Evolutionary conservation across 1,284 basidiomycete species (phyloP).

Genomic region (Clitocybe nebularis): DNA sequence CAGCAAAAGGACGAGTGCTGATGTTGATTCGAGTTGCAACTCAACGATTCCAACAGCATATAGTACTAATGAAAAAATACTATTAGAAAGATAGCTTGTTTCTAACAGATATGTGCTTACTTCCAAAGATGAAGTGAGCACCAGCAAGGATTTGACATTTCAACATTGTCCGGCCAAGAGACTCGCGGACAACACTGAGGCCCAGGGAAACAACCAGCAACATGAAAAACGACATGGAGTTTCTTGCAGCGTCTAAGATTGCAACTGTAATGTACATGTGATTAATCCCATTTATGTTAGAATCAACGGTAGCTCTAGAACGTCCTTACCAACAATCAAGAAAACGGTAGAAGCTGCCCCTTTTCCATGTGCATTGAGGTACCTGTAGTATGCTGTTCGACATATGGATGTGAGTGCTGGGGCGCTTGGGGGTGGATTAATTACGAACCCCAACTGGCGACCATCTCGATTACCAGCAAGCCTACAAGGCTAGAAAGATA

Average conservation of each 20-base stretch:
- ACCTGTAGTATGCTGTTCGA: slow-evolving; percentile 73
- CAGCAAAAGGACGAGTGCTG: slow-evolving; percentile 71
- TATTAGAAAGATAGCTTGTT: slow-evolving; percentile 5
- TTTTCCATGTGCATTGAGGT: slow-evolving; percentile 85
- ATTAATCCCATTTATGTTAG: too few relatives aligned
- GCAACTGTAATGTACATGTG: slow-evolving; percentile 63
- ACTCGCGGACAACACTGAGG: slow-evolving; percentile 79
- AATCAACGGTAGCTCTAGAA: not conserved
- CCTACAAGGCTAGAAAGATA: slow-evolving; percentile 92
- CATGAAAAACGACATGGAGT: slow-evolving; percentile 94
- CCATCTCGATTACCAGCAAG: slow-evolving; percentile 91
- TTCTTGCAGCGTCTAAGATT: slow-evolving; percentile 90
- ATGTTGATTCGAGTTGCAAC: slow-evolving; percentile 86
- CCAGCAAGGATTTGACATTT: slow-evolving; percentile 74
- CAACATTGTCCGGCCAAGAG: slow-evolving; percentile 75
- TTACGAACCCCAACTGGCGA: slow-evolving; percentile 75
- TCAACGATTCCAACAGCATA: slow-evolving; percentile 93
- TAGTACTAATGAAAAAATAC: slow-evolving; percentile 49
- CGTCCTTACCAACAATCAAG: slow-evolving; percentile 76
- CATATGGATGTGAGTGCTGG: slow-evolving; percentile 9
- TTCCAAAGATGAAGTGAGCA: slow-evolving; percentile 92
- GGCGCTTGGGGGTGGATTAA: too few relatives aligned
- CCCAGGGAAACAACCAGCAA: slow-evolving; percentile 89
- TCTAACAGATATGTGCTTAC: slow-evolving; percentile 37
- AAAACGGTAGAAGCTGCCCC: slow-evolving; percentile 75